phyloP scores from a whole-genome alignment of 1,284 basidiomycete species.

The Stereum hirsutum region DNA sequence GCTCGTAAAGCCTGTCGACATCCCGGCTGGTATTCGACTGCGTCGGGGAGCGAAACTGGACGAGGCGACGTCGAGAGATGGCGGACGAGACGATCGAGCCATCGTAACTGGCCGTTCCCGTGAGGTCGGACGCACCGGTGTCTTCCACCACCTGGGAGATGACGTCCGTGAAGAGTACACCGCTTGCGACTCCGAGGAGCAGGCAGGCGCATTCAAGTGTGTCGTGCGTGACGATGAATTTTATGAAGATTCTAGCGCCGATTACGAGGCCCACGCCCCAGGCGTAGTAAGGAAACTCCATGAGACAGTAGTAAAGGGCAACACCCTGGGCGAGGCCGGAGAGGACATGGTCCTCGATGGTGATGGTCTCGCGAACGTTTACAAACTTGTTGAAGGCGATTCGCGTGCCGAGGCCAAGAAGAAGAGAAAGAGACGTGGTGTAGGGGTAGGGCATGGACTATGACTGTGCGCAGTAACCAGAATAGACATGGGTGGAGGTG shows the following conservation, averaged over 20 bases:
- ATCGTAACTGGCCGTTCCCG: slow-evolving; percentile 11
- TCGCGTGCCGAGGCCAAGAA: slow-evolving; percentile 56
- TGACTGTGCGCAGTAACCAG: slow-evolving; percentile 8
- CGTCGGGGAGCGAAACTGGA: slow-evolving; percentile 21
- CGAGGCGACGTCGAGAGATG: slow-evolving; percentile 14
- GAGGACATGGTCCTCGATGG: slow-evolving; percentile 52
- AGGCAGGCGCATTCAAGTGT: slow-evolving; percentile 41
- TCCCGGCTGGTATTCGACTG: slow-evolving; percentile 20
- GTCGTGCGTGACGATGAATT: slow-evolving; percentile 46
- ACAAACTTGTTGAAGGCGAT: slow-evolving; percentile 51
- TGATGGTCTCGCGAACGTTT: slow-evolving; percentile 22
- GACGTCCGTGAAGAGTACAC: slow-evolving; percentile 57
- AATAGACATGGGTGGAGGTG: slow-evolving; percentile 1
- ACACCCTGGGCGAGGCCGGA: slow-evolving; percentile 68
- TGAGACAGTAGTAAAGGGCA: slow-evolving; percentile 56
- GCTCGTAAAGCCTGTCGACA: slow-evolving; percentile 13
- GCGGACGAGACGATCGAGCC: slow-evolving; percentile 10
- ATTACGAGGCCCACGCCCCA: slow-evolving; percentile 48
- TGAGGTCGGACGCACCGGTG: slow-evolving; percentile 13
- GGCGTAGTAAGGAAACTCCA: slow-evolving; percentile 41
- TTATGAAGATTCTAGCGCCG: slow-evolving; percentile 48
- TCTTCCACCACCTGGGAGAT: slow-evolving; percentile 52
- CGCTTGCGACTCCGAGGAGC: slow-evolving; percentile 53
- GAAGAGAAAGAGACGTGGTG: slow-evolving; percentile 17
- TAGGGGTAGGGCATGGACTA: slow-evolving; percentile 11